These are phyloP conservation scores for Annulohypoxylon bovei DNA, from an alignment of 495 filamentous ascomycete species.

Conservation along the genomic window DNA sequence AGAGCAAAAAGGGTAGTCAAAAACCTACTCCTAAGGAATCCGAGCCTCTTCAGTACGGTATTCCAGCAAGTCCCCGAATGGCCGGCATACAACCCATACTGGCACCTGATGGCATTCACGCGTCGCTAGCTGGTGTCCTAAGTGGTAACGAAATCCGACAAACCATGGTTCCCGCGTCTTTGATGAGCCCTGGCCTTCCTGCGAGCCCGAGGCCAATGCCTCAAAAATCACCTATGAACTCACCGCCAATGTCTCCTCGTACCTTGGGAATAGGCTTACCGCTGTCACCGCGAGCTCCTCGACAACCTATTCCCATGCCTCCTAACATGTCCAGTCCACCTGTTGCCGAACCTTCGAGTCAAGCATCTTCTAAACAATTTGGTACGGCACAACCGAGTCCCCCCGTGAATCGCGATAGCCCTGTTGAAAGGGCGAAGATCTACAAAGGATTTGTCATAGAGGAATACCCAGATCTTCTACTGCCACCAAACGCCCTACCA, in stretches of 20 bases:
- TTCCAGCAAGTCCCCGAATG: constrained; percentile 49
- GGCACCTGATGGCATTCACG: constrained; percentile 43
- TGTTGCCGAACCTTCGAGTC: constrained; percentile 46
- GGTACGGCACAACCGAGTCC: constrained; percentile 43
- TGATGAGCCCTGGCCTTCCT: constrained; percentile 88
- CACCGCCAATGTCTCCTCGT: constrained; percentile 75
- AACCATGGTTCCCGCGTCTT: constrained; percentile 57
- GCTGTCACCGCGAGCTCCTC: constrained; percentile 75
- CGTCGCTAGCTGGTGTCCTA: constrained; percentile 63
- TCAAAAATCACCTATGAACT: constrained; percentile 74
- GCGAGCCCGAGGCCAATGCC: constrained; percentile 87
- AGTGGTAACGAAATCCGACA: constrained; percentile 48
- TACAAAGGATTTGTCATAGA: constrained; percentile 77
- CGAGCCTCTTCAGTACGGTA: constrained; percentile 21
- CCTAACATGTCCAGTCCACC: constrained; percentile 67
- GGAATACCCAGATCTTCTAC: constrained; percentile 81
- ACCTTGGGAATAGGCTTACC: constrained; percentile 64
- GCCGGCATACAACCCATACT: constrained; percentile 31
- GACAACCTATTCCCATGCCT: constrained; percentile 72
- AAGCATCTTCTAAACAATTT: constrained; percentile 54
- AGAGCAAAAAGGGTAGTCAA: constrained; percentile 65
- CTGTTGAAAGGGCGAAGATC: constrained; percentile 50
- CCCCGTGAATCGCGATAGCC: constrained; percentile 48
- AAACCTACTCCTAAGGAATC: constrained; percentile 49
- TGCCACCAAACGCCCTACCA: constrained; percentile 91